Conservation (phyloP, 2,329 filamentous ascomycete genomes). For the Parafenestella ontariensis region DNA sequence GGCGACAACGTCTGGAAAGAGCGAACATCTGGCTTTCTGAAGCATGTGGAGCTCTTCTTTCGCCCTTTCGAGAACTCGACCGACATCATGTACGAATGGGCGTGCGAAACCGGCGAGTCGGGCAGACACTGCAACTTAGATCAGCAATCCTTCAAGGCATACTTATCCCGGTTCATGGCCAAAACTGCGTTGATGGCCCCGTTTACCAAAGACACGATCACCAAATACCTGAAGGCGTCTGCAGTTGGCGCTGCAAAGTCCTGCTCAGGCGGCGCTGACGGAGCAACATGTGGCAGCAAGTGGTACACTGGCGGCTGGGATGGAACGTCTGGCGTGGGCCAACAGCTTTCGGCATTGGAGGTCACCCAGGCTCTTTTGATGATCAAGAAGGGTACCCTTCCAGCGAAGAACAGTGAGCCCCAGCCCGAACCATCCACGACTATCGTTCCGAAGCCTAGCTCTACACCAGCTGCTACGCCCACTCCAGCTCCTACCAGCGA, state of each 20-base stretch:
- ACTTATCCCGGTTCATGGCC: constrained; percentile 69
- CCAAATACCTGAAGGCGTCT: constrained; percentile 49
- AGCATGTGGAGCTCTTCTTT: constrained; percentile 60
- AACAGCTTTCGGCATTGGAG: constrained; percentile 55
- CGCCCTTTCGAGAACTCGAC: constrained; percentile 56
- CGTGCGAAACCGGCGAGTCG: constrained; percentile 64
- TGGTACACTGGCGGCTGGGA: constrained; percentile 56
- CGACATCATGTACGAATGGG: constrained; percentile 69
- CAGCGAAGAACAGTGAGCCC: constrained; percentile 30
- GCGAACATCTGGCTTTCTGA: constrained; percentile 67
- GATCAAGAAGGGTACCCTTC: constrained; percentile 40
- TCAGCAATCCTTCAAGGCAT: constrained; percentile 79
- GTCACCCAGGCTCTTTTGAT: constrained; percentile 53
- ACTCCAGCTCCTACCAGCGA: constrained; percentile 7
- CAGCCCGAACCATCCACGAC: constrained; percentile 25
- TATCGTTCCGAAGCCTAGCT: constrained; percentile 24
- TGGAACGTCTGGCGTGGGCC: constrained; percentile 51
- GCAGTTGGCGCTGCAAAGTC: constrained; percentile 53
- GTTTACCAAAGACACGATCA: constrained; percentile 49
- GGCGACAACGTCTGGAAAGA: constrained; percentile 60
- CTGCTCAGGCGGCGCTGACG: constrained; percentile 52
- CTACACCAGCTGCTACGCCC: constrained; percentile 11
- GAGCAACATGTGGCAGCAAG: constrained; percentile 53
- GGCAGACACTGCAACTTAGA: constrained; percentile 69
- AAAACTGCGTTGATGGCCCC: constrained; percentile 55